Conservation (phyloP, 352 stramenopile genomes). For the Phytophthora pseudosyringae region DNA sequence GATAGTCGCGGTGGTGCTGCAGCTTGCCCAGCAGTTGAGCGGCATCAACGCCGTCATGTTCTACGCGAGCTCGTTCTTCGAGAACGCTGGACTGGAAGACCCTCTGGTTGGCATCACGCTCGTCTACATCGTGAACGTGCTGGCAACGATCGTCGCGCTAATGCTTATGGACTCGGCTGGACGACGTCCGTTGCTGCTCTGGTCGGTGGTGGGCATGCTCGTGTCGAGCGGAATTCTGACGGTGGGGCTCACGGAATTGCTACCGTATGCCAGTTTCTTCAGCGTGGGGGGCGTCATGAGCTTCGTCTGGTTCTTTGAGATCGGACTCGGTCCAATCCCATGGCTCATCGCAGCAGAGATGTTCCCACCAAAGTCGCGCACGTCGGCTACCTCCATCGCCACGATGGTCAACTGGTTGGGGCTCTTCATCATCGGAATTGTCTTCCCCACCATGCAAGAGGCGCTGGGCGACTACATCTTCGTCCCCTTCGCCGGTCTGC, state of each 20-base stretch:
- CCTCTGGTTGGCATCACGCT: constrained; percentile 65
- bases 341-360: constrained; percentile 97
- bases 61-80: constrained; percentile 78
- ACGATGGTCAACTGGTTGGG: constrained; percentile 96
- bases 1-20: constrained; percentile 67
- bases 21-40: constrained; percentile 72
- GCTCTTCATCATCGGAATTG: constrained; percentile 94
- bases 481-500: constrained; percentile 85
- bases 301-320: constrained; percentile 82
- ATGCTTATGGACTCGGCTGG: constrained; percentile 78
- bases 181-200: constrained; percentile 66
- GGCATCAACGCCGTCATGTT: constrained; percentile 87
- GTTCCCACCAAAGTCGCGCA: constrained; percentile 94
- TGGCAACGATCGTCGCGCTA: constrained; percentile 71
- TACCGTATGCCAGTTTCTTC: constrained; percentile 57
- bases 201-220: constrained; percentile 70
- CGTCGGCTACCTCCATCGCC: constrained; percentile 88
- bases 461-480: constrained; percentile 88
- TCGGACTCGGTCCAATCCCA: constrained; percentile 91
- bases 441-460: constrained; percentile 92
- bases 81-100: constrained; percentile 64
- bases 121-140: constrained; percentile 71
- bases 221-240: constrained; percentile 66
- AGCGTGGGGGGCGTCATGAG: constrained; percentile 70
- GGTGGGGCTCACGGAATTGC: constrained; percentile 54